Conservation (phyloP, 2,329 filamentous ascomycete species). For the Trichoderma gracile region DNA sequence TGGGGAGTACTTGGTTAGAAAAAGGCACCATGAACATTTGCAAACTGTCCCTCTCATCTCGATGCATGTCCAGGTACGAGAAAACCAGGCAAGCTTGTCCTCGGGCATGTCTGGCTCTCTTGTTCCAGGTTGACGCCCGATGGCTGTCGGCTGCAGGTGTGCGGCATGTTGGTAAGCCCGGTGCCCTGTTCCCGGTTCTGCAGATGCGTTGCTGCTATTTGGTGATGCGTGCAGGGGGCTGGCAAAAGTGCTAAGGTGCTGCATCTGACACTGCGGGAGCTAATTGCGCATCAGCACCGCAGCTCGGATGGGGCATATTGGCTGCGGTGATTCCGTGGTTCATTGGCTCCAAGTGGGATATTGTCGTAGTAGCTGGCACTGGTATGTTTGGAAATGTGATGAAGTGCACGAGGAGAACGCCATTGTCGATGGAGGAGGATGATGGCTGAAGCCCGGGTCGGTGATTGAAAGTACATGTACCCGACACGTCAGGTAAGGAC, state of each 20-base stretch:
- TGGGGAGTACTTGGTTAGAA: too few relatives aligned
- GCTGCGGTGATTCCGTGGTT: not conserved
- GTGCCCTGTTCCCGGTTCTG: slow-evolving; percentile 23
- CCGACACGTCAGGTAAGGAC: too few relatives aligned
- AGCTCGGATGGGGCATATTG: not conserved
- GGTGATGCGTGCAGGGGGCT: not conserved
- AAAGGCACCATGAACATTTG: not conserved
- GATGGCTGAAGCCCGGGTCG: too few relatives aligned
- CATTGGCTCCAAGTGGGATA: too few relatives aligned
- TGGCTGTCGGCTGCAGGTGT: not conserved
- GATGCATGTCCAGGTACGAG: not conserved
- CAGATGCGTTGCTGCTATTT: slow-evolving; percentile 17
- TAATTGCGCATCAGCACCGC: not conserved
- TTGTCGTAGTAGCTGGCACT: too few relatives aligned
- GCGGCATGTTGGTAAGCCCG: slow-evolving; percentile 20
- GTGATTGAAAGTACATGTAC: too few relatives aligned
- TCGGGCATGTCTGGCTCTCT: not conserved
- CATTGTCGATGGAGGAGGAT: too few relatives aligned
- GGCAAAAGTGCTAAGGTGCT: not conserved
- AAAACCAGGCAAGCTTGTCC: not conserved
- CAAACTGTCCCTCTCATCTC: not conserved
- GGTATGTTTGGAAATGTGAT: too few relatives aligned
- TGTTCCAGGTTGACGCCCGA: slow-evolving; percentile 4
- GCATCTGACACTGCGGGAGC: not conserved
- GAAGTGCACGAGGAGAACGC: too few relatives aligned